A percentile compares a stretch with the other conserved stretches of the same genome.
phyloP scores from a whole-genome alignment of 352 stramenopile genomes.

The Globisporangium spinosum region DNA sequence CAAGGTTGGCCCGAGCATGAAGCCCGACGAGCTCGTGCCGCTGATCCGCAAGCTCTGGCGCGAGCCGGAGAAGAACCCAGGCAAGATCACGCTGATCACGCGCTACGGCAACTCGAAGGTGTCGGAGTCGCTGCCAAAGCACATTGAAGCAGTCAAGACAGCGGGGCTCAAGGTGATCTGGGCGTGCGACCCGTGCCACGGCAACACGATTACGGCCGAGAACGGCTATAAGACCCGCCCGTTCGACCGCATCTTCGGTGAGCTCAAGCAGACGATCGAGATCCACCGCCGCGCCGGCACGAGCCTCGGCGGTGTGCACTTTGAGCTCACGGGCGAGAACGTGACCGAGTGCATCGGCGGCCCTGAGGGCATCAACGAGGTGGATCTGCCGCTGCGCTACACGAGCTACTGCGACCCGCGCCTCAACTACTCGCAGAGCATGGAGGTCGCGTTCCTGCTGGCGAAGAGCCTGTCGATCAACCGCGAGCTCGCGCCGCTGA shows the following conservation, averaged over 20 bases:
- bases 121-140: conserved; percentile 89
- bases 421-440: conserved; percentile 97
- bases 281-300: conserved; percentile 95
- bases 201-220: conserved; percentile 98
- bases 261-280: conserved; percentile 97
- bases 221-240: conserved; percentile 96
- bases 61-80: conserved; percentile 87
- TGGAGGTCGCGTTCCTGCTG: conserved; percentile 98
- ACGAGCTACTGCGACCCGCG: conserved; percentile 97
- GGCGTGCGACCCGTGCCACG: conserved; percentile 95
- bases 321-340: conserved; percentile 98
- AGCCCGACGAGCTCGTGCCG: conserved; percentile 91
- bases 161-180: conserved; percentile 95
- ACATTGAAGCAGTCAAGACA: conserved; percentile 95
- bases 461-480: conserved; percentile 87
- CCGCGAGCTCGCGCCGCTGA: conserved; percentile 60
- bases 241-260: conserved; percentile 95
- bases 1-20: conserved; percentile 97
- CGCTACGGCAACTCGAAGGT: conserved; percentile 95
- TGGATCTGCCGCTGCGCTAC: conserved; percentile 92
- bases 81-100: conserved; percentile 97
- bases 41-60: conserved; percentile 96
- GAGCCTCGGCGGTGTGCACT: conserved; percentile 92
- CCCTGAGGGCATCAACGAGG: conserved; percentile 91
- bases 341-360: conserved; percentile 99